Percentiles rank a stretch among this genome's conserved stretches.
Evolutionary conservation across 768 basidiomycete species (phyloP).

Genomic region (Ramaria sp.): DNA sequence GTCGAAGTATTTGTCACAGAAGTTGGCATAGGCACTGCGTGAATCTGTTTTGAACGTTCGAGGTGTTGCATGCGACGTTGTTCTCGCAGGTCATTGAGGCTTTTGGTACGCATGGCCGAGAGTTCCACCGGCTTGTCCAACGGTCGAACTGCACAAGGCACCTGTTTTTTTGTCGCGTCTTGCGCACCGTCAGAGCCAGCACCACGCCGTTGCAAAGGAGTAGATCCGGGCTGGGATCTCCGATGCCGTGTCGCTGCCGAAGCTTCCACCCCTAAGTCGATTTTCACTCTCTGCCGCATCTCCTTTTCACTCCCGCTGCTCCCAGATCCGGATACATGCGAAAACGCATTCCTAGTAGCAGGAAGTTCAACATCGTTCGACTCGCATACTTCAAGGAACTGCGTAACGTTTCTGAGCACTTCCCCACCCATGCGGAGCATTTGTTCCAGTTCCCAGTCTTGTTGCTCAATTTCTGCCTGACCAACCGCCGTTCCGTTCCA

Average conservation of each 20-base stretch:
- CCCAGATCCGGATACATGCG: not conserved
- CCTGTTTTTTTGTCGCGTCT: not conserved
- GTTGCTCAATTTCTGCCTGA: conserved; percentile 34
- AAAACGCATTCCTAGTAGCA: not conserved
- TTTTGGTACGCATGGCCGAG: conserved; percentile 5
- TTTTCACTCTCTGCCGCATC: not conserved
- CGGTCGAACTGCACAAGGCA: not conserved
- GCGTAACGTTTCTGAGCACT: conserved; percentile 69
- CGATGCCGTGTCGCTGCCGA: conserved; percentile 1
- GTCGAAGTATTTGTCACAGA: not conserved
- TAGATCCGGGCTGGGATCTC: not conserved
- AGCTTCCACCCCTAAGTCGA: not conserved
- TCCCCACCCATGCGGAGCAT: conserved; percentile 78
- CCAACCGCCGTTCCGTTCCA: conserved; percentile 26
- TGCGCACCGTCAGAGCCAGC: not conserved
- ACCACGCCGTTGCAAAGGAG: not conserved
- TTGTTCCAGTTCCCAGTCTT: conserved; percentile 47
- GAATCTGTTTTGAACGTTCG: not conserved
- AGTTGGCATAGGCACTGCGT: not conserved
- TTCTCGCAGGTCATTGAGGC: conserved; percentile 7
- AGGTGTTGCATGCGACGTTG: conserved; percentile 3
- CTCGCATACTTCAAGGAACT: conserved; percentile 45
- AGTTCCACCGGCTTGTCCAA: not conserved
- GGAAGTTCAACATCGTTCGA: conserved; percentile 23
- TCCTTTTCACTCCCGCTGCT: conserved; percentile 2